These are phyloP conservation scores for Penicillium egyptiacum DNA, from an alignment of 495 filamentous ascomycete genomes.

Conservation along the genomic window DNA sequence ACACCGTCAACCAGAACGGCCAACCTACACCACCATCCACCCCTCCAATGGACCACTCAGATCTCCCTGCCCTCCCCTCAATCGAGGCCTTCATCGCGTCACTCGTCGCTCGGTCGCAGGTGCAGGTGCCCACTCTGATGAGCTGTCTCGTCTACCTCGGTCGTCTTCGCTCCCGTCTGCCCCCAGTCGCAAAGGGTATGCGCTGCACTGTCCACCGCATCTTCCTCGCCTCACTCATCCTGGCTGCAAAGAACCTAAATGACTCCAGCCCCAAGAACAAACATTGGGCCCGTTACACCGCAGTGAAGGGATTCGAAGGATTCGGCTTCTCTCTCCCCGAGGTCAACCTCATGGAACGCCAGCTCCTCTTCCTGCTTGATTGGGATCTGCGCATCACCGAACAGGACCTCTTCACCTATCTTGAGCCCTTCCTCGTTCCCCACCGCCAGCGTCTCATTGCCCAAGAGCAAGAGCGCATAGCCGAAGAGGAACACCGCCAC, in stretches of 20 bases:
- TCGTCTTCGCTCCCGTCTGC: conserved; percentile 77
- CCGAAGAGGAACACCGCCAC: conserved; percentile 33
- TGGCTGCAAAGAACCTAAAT: conserved; percentile 78
- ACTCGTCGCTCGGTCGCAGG: conserved; percentile 87
- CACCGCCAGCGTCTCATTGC: conserved; percentile 58
- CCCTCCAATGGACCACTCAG: conserved; percentile 56
- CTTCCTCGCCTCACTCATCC: conserved; percentile 76
- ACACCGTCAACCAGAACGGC: conserved; percentile 52
- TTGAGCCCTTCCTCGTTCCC: conserved; percentile 85
- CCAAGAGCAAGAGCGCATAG: conserved; percentile 29
- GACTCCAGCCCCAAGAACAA: conserved; percentile 99
- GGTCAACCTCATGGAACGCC: conserved; percentile 98
- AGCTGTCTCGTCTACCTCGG: conserved; percentile 89
- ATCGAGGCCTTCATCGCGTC: conserved; percentile 89
- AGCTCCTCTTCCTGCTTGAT: conserved; percentile 88
- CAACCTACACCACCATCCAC: conserved; percentile 68
- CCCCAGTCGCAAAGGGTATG: conserved; percentile 94
- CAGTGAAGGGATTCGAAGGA: conserved; percentile 68
- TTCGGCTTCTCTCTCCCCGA: conserved; percentile 94
- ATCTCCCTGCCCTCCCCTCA: conserved; percentile 62
- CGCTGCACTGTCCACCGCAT: conserved; percentile 93
- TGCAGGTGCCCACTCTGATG: conserved; percentile 97
- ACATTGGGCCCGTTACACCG: conserved; percentile 94
- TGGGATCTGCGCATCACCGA: conserved; percentile 86
- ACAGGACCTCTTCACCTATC: conserved; percentile 80